Conservation (phyloP, 2,329 filamentous ascomycete genomes). For the Pestalotiopsis sp. region DNA sequence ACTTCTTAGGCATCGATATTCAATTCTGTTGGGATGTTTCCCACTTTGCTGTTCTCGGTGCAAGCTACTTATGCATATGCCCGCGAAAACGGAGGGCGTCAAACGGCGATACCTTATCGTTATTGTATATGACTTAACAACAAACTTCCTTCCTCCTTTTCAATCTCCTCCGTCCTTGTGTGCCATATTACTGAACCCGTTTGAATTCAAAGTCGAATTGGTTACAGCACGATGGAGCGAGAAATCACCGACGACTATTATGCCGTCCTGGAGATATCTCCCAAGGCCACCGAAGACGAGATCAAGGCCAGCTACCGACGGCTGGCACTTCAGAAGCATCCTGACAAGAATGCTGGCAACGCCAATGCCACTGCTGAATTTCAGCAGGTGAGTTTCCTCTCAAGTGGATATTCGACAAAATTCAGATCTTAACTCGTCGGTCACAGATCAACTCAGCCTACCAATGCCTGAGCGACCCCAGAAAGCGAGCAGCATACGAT, state of each 20-base stretch:
- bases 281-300: background rate
- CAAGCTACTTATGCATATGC: background rate
- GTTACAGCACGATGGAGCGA: background rate
- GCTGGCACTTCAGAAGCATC: background rate
- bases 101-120: background rate
- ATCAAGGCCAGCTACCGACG: background rate
- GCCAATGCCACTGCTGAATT: background rate
- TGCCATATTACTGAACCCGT: background rate
- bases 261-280: background rate
- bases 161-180: background rate
- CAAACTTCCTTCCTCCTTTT: background rate
- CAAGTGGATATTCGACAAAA: background rate
- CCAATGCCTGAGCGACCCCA: background rate
- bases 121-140: background rate
- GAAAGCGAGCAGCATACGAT: background rate
- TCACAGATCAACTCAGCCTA: background rate
- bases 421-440: too few relatives aligned
- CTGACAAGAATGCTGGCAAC: background rate
- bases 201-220: background rate
- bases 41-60: background rate
- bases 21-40: background rate
- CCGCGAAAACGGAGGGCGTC: background rate
- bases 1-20: background rate
- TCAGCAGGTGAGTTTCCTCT: background rate
- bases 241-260: constrained; percentile 7